Percentiles rank a stretch among this genome's conserved stretches.
These are phyloP conservation scores for Gentiana straminea DNA, from an alignment of 257 asterid genomes.

Conservation along the genomic window DNA sequence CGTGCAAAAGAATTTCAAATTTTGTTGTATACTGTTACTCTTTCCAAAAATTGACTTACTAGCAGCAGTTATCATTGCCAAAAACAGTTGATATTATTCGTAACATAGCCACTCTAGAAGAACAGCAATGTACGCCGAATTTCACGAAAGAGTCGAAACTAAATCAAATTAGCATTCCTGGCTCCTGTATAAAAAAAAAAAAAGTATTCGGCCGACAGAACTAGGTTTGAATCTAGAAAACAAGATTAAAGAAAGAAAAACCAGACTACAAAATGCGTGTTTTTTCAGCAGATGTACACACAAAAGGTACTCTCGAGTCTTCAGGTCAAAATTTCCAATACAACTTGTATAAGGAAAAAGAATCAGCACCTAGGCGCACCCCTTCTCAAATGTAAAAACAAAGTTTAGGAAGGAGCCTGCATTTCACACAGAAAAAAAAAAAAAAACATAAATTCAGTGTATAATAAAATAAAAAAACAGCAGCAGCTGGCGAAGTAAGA, in stretches of 20 bases:
- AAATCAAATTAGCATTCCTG: background rate
- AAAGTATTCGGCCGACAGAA: constrained; percentile 12
- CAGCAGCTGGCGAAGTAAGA: no score
- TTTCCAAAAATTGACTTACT: no score
- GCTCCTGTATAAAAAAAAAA: constrained; percentile 1
- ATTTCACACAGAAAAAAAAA: background rate
- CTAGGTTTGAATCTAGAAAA: background rate
- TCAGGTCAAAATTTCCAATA: constrained; percentile 14
- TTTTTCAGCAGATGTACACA: constrained; percentile 1
- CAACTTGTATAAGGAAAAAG: constrained; percentile 4
- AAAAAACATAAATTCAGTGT: background rate
- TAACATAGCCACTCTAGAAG: no score
- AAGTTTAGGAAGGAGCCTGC: constrained; percentile 15
- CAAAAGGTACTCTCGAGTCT: constrained; percentile 4
- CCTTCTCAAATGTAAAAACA: constrained; percentile 13
- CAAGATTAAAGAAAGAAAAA: background rate
- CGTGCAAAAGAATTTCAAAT: no score
- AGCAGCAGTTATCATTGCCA: no score
- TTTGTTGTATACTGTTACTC: no score
- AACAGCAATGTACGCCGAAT: no score
- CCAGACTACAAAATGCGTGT: background rate
- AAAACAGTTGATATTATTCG: no score
- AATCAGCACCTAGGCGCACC: constrained; percentile 9
- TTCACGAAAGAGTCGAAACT: no score
- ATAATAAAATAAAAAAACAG: background rate